Conservation (phyloP, 1,284 basidiomycete species). For the Puccinia novopanici region DNA sequence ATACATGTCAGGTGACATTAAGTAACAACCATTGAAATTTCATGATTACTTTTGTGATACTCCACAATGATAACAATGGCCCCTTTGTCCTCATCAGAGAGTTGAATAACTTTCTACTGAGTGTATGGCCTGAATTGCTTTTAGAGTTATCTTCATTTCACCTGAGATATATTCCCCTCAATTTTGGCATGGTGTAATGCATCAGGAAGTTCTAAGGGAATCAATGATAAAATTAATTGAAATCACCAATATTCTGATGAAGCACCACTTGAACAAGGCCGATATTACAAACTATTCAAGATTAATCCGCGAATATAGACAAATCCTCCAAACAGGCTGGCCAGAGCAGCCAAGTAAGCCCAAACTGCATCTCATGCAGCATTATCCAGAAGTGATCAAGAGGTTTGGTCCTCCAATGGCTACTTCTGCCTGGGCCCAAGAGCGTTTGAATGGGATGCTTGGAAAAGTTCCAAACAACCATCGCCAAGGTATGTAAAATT, state of each 20-base stretch:
- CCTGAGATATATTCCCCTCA: too few species aligned
- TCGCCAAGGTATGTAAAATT: not conserved
- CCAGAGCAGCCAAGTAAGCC: not conserved
- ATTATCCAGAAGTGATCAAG: conserved; percentile 17
- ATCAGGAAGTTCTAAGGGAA: not conserved
- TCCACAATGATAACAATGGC: too few species aligned
- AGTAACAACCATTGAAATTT: too few species aligned
- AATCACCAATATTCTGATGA: conserved; percentile 6
- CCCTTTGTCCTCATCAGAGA: too few species aligned
- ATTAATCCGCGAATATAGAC: not conserved
- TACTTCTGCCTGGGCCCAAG: not conserved
- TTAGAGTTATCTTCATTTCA: too few species aligned
- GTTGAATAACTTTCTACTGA: too few species aligned
- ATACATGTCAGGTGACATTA: too few species aligned
- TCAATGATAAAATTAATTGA: too few species aligned
- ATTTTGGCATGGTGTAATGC: not conserved
- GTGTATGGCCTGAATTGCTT: too few species aligned
- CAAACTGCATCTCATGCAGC: conserved; percentile 13
- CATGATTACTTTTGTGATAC: too few species aligned
- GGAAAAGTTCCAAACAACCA: conserved; percentile 15
- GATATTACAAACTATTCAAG: too few species aligned
- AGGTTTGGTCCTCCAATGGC: not conserved
- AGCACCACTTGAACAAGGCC: not conserved
- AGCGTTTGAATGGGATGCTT: conserved; percentile 9
- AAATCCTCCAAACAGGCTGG: not conserved